These are phyloP conservation scores for Ilyonectria robusta DNA, from an alignment of 2,329 filamentous ascomycete genomes.

Conservation along the genomic window DNA sequence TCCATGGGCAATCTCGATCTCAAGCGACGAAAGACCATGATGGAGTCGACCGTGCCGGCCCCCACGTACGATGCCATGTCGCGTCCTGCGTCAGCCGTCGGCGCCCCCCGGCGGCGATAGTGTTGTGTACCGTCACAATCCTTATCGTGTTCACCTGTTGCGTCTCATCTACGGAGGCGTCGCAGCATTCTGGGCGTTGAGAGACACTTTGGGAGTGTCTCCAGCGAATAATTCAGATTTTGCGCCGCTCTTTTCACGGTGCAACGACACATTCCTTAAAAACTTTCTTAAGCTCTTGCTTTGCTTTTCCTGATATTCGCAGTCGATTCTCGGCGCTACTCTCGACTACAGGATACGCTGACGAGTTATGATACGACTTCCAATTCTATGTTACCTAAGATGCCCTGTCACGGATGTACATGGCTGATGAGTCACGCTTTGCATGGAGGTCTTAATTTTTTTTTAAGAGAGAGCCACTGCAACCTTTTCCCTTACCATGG, in stretches of 20 bases:
- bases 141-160: slow-evolving; percentile 18
- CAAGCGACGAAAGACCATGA: slow-evolving; percentile 86
- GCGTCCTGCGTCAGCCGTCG: slow-evolving; percentile 62
- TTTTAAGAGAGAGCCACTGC: slow-evolving; percentile 40
- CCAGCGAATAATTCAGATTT: slow-evolving; percentile 28
- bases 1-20: slow-evolving; percentile 68
- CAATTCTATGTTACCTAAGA: slow-evolving; percentile 54
- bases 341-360: slow-evolving; percentile 51
- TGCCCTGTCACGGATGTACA: slow-evolving; percentile 56
- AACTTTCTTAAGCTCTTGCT: slow-evolving; percentile 38
- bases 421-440: slow-evolving; percentile 62
- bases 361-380: slow-evolving; percentile 56
- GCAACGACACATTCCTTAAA: slow-evolving; percentile 39
- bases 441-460: slow-evolving; percentile 57
- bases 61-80: slow-evolving; percentile 66
- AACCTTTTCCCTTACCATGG: slow-evolving; percentile 44
- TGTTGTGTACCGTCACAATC: slow-evolving; percentile 18
- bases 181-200: slow-evolving; percentile 23
- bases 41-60: slow-evolving; percentile 69
- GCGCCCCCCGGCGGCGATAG: slow-evolving; percentile 58
- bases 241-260: slow-evolving; percentile 19
- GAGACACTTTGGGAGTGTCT: slow-evolving; percentile 15
- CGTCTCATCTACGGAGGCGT: slow-evolving; percentile 13
- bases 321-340: slow-evolving; percentile 47
- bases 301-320: slow-evolving; percentile 49